These are phyloP conservation scores for Magnolia sinica DNA, from an alignment of 164 flowering plant genomes.

Conservation along the genomic window DNA sequence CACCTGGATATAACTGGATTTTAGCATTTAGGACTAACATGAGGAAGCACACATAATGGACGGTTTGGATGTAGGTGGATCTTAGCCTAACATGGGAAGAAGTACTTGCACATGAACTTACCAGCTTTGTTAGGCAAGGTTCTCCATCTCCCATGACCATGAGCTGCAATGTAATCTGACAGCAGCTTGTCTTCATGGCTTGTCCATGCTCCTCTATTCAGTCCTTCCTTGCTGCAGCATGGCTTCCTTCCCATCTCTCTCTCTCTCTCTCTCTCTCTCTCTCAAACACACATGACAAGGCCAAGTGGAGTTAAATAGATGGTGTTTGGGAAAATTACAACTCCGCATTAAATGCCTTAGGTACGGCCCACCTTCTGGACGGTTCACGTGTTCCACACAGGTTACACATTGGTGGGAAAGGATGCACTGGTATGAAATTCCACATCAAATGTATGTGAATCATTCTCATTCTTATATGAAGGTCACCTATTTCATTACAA, in stretches of 20 bases:
- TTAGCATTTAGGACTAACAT: no score
- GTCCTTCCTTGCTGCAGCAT: slow-evolving; percentile 7
- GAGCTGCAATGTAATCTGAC: slow-evolving; percentile 5
- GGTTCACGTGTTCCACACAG: no score
- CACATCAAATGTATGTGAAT: no score
- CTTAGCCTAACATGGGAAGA: no score
- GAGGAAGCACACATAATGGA: no score
- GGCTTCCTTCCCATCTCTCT: slow-evolving; percentile 14
- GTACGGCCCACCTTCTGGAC: background rate
- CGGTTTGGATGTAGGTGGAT: no score
- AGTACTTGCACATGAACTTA: background rate
- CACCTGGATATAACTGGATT: no score
- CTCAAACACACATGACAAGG: background rate
- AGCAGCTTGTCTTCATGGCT: slow-evolving; percentile 12
- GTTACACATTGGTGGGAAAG: no score
- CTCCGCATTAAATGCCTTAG: background rate
- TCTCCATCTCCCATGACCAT: slow-evolving; percentile 13
- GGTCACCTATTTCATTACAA: no score
- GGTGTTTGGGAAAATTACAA: no score
- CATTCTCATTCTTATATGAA: no score
- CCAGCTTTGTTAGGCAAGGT: slow-evolving; percentile 8
- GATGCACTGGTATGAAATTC: no score
- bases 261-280: background rate
- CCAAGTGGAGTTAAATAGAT: background rate
- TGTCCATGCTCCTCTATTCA: slow-evolving; percentile 13